A percentile compares a stretch with the other conserved stretches of the same genome.
Conservation (phyloP, 805 yeast genomes). For the Suhomyces tanzawaensis region DNA sequence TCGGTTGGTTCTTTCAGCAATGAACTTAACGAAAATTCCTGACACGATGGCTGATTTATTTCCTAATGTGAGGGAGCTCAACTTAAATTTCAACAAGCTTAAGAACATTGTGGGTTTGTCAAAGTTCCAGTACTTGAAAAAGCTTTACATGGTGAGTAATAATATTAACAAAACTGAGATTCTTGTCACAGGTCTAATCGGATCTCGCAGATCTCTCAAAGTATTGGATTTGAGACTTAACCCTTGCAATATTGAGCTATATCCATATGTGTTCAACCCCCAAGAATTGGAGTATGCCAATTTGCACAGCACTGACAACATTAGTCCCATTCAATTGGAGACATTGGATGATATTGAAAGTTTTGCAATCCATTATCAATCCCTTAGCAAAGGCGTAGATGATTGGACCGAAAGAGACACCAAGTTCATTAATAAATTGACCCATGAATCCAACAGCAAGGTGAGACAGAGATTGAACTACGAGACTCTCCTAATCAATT, state of each 20-base stretch:
- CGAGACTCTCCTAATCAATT: conserved; percentile 34
- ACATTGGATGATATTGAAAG: conserved; percentile 52
- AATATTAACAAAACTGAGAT: conserved; percentile 33
- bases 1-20: conserved; percentile 45
- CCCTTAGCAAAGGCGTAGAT: conserved; percentile 34
- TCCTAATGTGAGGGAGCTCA: conserved; percentile 47
- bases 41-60: conserved; percentile 33
- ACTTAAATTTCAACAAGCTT: conserved; percentile 50
- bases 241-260: conserved; percentile 44
- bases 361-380: conserved; percentile 45
- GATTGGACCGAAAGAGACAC: conserved; percentile 43
- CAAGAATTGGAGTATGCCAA: conserved; percentile 31
- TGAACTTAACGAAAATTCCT: conserved; percentile 42
- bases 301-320: conserved; percentile 11
- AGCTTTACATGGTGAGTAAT: conserved; percentile 47
- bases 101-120: conserved; percentile 32
- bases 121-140: conserved; percentile 32
- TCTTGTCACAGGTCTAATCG: conserved; percentile 30
- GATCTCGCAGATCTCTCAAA: conserved; percentile 30
- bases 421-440: conserved; percentile 24
- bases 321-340: conserved; percentile 43
- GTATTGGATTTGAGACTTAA: conserved; percentile 50
- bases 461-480: conserved; percentile 29
- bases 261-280: conserved; percentile 54
- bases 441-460: conserved; percentile 15